phyloP scores from a whole-genome alignment of 2,329 filamentous ascomycete species.

The Hypomyces perniciosus region DNA sequence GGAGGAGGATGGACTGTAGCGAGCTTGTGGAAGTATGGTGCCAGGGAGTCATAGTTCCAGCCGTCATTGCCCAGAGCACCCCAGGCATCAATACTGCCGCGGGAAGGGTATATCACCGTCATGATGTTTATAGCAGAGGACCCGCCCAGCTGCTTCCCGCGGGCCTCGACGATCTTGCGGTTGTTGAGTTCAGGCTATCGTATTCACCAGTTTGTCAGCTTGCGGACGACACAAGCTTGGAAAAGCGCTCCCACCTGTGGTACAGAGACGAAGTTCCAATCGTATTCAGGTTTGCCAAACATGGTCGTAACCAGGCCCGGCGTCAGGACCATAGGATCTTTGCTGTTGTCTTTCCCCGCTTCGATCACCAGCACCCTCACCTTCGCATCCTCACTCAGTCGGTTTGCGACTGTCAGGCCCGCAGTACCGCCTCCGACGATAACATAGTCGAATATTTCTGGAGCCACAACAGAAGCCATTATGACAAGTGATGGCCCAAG shows the following conservation, averaged over 20 bases:
- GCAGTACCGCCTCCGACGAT: slow-evolving; percentile 24
- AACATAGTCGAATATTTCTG: slow-evolving; percentile 18
- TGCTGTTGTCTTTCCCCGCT: slow-evolving; percentile 16
- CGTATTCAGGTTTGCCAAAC: slow-evolving; percentile 17
- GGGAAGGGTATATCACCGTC: slow-evolving; percentile 14
- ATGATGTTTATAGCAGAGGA: slow-evolving; percentile 53
- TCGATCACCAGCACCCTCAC: slow-evolving; percentile 23
- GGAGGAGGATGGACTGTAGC: slow-evolving; percentile 25
- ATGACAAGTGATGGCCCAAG: not conserved
- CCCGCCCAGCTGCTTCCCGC: slow-evolving; percentile 51
- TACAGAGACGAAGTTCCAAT: slow-evolving; percentile 19
- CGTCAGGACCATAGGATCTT: slow-evolving; percentile 13
- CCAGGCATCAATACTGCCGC: slow-evolving; percentile 20
- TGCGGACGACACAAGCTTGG: not conserved
- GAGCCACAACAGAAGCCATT: slow-evolving; percentile 1
- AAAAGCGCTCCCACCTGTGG: slow-evolving; percentile 14
- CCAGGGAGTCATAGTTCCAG: slow-evolving; percentile 23
- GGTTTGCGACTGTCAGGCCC: slow-evolving; percentile 22
- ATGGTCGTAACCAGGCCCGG: slow-evolving; percentile 15
- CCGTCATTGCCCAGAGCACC: slow-evolving; percentile 21
- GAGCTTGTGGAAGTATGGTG: slow-evolving; percentile 31
- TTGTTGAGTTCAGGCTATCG: slow-evolving; percentile 10
- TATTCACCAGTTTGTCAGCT: not conserved
- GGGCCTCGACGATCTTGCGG: slow-evolving; percentile 24
- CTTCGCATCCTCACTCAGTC: slow-evolving; percentile 20